phyloP scores from a whole-genome alignment of 805 yeast species.

The Starmerella sp. region DNA sequence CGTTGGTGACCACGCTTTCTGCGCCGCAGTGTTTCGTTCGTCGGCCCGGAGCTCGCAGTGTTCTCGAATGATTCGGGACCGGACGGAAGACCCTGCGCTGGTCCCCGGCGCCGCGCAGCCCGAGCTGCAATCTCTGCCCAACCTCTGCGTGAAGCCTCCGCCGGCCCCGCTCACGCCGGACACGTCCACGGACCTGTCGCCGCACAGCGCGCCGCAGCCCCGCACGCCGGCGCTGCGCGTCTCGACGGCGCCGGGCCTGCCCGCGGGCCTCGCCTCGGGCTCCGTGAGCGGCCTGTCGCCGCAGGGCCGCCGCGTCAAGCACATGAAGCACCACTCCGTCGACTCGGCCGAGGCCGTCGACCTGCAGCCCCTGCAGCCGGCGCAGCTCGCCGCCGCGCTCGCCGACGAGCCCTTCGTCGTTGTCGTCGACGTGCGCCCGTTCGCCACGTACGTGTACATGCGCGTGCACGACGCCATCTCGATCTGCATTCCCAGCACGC shows the following conservation, averaged over 20 bases:
- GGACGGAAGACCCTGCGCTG: slow-evolving; percentile 1
- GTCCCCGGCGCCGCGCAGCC: neutral
- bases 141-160: neutral
- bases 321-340: neutral
- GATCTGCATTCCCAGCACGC: slow-evolving; percentile 81
- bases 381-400: slow-evolving; percentile 5
- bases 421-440: slow-evolving; percentile 72
- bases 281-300: neutral
- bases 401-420: slow-evolving; percentile 26
- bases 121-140: neutral
- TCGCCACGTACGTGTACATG: slow-evolving; percentile 52
- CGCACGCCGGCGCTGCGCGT: neutral
- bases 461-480: slow-evolving; percentile 56
- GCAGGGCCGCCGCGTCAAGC: neutral
- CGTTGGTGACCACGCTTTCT: neutral
- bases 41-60: neutral
- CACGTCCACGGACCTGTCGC: neutral
- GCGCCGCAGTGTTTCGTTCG: neutral
- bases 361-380: slow-evolving; percentile 10
- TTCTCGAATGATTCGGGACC: slow-evolving; percentile 1
- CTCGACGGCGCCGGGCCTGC: neutral
- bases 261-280: neutral
- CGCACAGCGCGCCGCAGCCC: neutral
- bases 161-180: neutral
- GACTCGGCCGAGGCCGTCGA: neutral